phyloP scores from a whole-genome alignment of 2,329 filamentous ascomycete species.

The Exophiala spinifera region DNA sequence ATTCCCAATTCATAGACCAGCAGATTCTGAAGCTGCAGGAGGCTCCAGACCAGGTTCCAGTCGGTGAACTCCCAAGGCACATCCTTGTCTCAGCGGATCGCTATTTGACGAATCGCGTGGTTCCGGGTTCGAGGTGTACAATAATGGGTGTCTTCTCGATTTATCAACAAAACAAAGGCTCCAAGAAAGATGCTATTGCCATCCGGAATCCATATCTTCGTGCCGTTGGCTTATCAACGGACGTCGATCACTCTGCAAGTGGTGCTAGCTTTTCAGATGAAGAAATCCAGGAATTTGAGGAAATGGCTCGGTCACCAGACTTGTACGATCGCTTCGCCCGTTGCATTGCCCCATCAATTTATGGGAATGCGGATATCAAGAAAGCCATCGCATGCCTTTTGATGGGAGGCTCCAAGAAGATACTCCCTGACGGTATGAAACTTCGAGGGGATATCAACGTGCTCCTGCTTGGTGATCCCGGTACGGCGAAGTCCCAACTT shows the following conservation, averaged over 20 bases:
- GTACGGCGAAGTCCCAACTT: conserved; percentile 95
- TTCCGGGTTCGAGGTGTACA: conserved; percentile 90
- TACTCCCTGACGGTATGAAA: conserved; percentile 95
- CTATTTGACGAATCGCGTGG: conserved; percentile 91
- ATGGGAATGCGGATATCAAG: conserved; percentile 93
- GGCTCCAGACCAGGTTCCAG: conserved; percentile 93
- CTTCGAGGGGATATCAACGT: conserved; percentile 98
- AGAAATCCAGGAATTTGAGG: conserved; percentile 92
- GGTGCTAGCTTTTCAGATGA: conserved; percentile 86
- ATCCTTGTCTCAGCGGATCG: conserved; percentile 95
- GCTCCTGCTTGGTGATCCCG: conserved; percentile 89
- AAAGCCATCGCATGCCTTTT: conserved; percentile 93
- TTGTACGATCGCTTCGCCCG: conserved; percentile 87
- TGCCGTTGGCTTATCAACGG: conserved; percentile 86
- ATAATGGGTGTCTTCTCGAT: conserved; percentile 98
- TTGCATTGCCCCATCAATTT: conserved; percentile 96
- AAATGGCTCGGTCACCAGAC: conserved; percentile 85
- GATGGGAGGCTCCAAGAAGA: conserved; percentile 95
- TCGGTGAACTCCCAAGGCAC: conserved; percentile 90
- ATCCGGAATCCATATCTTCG: conserved; percentile 94
- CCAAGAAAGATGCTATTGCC: conserved; percentile 79
- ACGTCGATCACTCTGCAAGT: conserved; percentile 84
- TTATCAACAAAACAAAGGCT: conserved; percentile 81
- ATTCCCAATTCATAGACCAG: conserved; percentile 91
- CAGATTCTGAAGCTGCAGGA: conserved; percentile 98